Percentiles rank a stretch among this genome's conserved stretches.
These are phyloP conservation scores for Rubroshorea leprosula DNA, from an alignment of 345 rosid species.

Conservation along the genomic window DNA sequence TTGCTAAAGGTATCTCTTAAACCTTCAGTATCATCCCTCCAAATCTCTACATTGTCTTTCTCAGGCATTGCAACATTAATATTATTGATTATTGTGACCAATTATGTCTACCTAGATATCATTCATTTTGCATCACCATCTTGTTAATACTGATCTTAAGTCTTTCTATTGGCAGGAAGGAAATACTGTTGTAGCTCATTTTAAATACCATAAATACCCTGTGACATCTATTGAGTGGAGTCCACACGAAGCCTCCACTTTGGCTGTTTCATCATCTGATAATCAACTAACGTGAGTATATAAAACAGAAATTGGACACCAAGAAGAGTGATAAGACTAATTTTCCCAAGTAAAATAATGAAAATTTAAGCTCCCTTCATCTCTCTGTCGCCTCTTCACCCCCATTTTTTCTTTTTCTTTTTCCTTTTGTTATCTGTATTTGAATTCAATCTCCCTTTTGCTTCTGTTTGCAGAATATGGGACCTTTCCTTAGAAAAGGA, in stretches of 20 bases:
- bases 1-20: conserved; percentile 46
- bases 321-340: too few relatives aligned
- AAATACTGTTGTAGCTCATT: conserved; percentile 82
- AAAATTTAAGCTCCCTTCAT: neutral
- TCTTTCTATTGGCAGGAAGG: conserved; percentile 38
- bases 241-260: conserved; percentile 74
- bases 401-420: too few relatives aligned
- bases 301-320: neutral
- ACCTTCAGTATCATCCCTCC: neutral
- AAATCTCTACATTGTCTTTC: too few relatives aligned
- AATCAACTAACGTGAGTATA: conserved; percentile 79
- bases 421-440: too few relatives aligned
- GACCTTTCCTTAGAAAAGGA: conserved; percentile 94
- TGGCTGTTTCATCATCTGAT: conserved; percentile 86
- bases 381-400: neutral
- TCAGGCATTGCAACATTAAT: too few relatives aligned
- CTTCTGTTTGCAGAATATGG: conserved; percentile 61
- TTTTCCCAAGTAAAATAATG: too few relatives aligned
- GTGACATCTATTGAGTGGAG: conserved; percentile 98
- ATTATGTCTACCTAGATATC: too few relatives aligned
- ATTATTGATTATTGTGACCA: too few relatives aligned
- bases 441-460: neutral
- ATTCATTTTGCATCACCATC: too few relatives aligned
- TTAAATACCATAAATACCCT: conserved; percentile 77
- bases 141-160: neutral